phyloP scores from a whole-genome alignment of 164 flowering plant species.

The Magnolia changhungtana region DNA sequence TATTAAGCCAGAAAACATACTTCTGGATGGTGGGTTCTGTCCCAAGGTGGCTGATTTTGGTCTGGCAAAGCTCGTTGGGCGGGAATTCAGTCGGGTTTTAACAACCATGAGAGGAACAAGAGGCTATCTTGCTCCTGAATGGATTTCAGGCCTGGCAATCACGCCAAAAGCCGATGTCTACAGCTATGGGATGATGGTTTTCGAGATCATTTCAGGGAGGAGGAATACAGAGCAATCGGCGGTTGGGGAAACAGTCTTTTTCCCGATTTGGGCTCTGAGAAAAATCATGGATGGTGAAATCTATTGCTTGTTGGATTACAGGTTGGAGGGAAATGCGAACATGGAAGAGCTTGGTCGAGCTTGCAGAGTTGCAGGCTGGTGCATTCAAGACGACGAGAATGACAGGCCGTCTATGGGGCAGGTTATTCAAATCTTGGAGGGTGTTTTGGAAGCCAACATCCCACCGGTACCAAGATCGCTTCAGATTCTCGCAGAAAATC shows the following conservation, averaged over 20 bases:
- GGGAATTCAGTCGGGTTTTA: constrained; percentile 49
- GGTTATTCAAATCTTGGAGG: constrained; percentile 13
- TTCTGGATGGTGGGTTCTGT: constrained; percentile 35
- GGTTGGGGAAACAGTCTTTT: constrained; percentile 27
- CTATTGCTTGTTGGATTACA: neutral
- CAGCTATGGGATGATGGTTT: constrained; percentile 59
- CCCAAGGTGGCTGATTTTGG: constrained; percentile 65
- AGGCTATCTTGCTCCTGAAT: constrained; percentile 60
- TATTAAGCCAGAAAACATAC: constrained; percentile 61
- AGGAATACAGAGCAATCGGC: constrained; percentile 32
- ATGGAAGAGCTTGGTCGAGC: constrained; percentile 4
- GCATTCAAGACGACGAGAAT: constrained; percentile 15
- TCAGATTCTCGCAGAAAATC: neutral
- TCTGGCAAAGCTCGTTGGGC: constrained; percentile 51
- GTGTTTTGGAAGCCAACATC: neutral
- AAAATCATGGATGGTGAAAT: constrained; percentile 9
- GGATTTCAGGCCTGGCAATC: constrained; percentile 50
- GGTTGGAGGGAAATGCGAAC: constrained; percentile 6
- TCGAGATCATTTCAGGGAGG: constrained; percentile 42
- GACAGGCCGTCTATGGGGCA: constrained; percentile 17
- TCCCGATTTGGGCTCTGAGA: constrained; percentile 11
- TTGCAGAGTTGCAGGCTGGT: constrained; percentile 16
- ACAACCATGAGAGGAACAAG: constrained; percentile 61
- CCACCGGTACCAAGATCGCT: constrained; percentile 8
- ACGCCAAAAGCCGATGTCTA: constrained; percentile 57